phyloP scores from a whole-genome alignment of 2,329 filamentous ascomycete genomes.

The Penicillium frequentans region DNA sequence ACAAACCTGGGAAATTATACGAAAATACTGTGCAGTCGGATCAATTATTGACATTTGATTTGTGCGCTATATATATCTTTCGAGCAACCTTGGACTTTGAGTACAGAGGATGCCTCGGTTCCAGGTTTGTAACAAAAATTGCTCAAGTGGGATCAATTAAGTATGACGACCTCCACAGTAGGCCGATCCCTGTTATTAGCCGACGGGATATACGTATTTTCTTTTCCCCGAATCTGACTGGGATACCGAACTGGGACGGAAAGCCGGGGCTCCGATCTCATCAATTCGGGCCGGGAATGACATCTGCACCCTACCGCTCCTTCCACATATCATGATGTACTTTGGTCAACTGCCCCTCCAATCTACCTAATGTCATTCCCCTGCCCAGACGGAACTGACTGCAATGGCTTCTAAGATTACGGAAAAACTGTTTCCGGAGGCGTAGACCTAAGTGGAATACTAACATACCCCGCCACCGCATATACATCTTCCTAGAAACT shows the following conservation, averaged over 20 bases:
- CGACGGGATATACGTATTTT: not conserved
- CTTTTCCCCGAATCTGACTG: constrained; percentile 1
- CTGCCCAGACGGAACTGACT: too few species aligned
- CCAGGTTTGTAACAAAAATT: not conserved
- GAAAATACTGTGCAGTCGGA: too few species aligned
- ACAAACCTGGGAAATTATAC: not conserved
- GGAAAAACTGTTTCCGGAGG: not conserved
- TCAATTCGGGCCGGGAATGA: constrained; percentile 1
- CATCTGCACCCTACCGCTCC: too few species aligned
- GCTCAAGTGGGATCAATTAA: not conserved
- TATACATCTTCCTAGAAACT: not conserved
- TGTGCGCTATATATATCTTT: too few species aligned
- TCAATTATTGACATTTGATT: too few species aligned
- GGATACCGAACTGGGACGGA: not conserved
- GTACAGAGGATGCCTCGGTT: too few species aligned
- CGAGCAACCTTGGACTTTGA: too few species aligned
- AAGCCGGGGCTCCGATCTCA: not conserved
- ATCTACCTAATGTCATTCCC: too few species aligned
- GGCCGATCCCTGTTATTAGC: constrained; percentile 1
- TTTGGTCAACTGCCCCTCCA: too few species aligned
- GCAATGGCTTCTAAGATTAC: not conserved
- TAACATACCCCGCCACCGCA: not conserved
- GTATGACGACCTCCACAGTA: not conserved
- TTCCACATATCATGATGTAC: too few species aligned
- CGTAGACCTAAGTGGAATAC: not conserved